Conservation (phyloP, 805 yeast species). For the Yamadazyma sp. region DNA sequence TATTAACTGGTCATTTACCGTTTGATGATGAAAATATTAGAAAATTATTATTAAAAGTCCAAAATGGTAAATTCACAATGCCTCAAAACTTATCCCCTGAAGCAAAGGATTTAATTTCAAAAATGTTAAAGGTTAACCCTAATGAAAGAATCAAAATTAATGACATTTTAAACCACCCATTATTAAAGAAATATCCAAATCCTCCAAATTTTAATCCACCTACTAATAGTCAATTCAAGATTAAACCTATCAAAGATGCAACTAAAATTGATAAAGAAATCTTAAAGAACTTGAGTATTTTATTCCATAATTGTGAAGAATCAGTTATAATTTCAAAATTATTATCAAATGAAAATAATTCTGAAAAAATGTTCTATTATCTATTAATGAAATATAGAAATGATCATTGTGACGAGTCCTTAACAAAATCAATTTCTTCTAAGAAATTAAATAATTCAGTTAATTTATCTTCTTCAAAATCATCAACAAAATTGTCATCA, state of each 20-base stretch:
- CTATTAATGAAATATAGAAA: constrained; percentile 69
- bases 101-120: constrained; percentile 80
- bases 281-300: constrained; percentile 67
- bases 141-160: constrained; percentile 71
- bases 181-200: constrained; percentile 68
- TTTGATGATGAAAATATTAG: constrained; percentile 96
- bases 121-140: constrained; percentile 84
- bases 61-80: constrained; percentile 81
- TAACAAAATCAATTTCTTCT: constrained; percentile 1
- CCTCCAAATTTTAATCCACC: constrained; percentile 14
- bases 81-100: constrained; percentile 76
- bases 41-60: constrained; percentile 82
- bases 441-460: constrained; percentile 23
- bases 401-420: constrained; percentile 44
- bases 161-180: constrained; percentile 77
- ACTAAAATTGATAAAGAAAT: constrained; percentile 71
- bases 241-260: constrained; percentile 32
- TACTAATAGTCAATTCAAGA: constrained; percentile 15
- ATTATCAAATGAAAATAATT: constrained; percentile 47
- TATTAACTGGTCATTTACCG: constrained; percentile 91
- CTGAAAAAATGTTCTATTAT: constrained; percentile 81
- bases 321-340: constrained; percentile 51
- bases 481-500: constrained; percentile 12
- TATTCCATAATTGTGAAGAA: constrained; percentile 76
- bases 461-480: neutral